These are phyloP conservation scores for Halophytophthora batemanensis DNA, from an alignment of 352 stramenopile species.

Conservation along the genomic window DNA sequence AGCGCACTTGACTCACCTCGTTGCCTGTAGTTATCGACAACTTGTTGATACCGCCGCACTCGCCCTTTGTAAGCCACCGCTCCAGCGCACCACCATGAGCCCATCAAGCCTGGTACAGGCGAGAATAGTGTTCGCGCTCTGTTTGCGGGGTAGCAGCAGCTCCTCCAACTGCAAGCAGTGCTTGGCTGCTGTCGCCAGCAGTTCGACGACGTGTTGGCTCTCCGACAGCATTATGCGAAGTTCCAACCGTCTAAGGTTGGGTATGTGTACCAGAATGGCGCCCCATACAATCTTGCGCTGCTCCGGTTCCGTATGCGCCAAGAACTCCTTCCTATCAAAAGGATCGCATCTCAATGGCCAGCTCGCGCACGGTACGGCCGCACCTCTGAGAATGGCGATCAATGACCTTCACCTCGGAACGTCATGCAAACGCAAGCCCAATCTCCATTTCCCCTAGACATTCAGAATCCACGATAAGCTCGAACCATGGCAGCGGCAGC, in stretches of 20 bases:
- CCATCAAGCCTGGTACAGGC: conserved; percentile 5
- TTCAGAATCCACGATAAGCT: no score
- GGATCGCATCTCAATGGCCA: no score
- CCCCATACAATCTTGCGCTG: conserved; percentile 28
- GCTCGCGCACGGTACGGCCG: no score
- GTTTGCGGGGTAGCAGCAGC: conserved; percentile 27
- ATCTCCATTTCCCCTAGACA: no score
- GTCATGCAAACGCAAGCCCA: no score
- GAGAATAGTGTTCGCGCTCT: conserved; percentile 7
- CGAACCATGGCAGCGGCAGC: no score
- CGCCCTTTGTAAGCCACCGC: conserved; percentile 29
- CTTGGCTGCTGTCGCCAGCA: conserved; percentile 24
- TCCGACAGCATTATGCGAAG: conserved; percentile 26
- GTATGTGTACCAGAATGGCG: conserved; percentile 19
- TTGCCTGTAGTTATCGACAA: conserved; percentile 26
- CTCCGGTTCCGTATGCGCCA: conserved; percentile 6
- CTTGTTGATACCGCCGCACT: conserved; percentile 33
- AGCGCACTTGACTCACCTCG: conserved; percentile 15
- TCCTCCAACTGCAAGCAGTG: conserved; percentile 30
- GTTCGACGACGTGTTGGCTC: conserved; percentile 19
- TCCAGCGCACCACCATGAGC: conserved; percentile 28
- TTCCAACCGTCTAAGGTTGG: conserved; percentile 24
- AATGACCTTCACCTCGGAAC: no score
- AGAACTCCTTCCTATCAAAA: no score
- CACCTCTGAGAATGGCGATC: no score